These are phyloP conservation scores for Mycena leptocephala DNA, from an alignment of 768 basidiomycete species.

Conservation along the genomic window DNA sequence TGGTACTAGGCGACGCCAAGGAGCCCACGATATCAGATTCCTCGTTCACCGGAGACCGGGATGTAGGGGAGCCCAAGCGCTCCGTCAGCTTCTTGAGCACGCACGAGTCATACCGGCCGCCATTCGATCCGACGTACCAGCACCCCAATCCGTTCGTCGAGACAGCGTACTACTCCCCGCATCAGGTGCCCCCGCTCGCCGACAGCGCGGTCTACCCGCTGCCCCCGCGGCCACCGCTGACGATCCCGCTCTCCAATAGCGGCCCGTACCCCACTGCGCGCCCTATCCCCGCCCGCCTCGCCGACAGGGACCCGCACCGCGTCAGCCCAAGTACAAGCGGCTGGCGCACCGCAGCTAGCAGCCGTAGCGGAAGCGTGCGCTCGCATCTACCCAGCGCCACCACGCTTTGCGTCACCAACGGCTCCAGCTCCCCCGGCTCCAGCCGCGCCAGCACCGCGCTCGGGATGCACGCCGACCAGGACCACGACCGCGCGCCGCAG, in stretches of 20 bases:
- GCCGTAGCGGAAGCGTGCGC: constrained; percentile 32
- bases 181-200: constrained; percentile 39
- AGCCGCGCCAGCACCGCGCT: constrained; percentile 47
- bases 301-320: constrained; percentile 38
- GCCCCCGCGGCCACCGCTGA: not conserved
- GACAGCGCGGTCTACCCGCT: constrained; percentile 42
- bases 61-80: constrained; percentile 60
- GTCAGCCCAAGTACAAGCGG: constrained; percentile 13
- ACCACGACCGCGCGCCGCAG: not conserved
- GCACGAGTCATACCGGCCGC: constrained; percentile 26
- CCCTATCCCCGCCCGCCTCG: constrained; percentile 49
- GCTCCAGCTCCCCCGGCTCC: constrained; percentile 50
- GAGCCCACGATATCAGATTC: constrained; percentile 42
- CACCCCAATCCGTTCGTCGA: constrained; percentile 31
- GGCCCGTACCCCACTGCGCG: constrained; percentile 41
- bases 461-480: constrained; percentile 28
- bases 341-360: constrained; percentile 7
- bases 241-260: constrained; percentile 11
- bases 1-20: constrained; percentile 44
- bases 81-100: constrained; percentile 44
- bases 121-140: constrained; percentile 26
- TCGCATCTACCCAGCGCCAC: constrained; percentile 40
- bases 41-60: constrained; percentile 57
- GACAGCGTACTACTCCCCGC: constrained; percentile 37
- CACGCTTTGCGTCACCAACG: constrained; percentile 65